phyloP scores from a whole-genome alignment of 2,329 filamentous ascomycete species.

The Cryphonectria japonica region DNA sequence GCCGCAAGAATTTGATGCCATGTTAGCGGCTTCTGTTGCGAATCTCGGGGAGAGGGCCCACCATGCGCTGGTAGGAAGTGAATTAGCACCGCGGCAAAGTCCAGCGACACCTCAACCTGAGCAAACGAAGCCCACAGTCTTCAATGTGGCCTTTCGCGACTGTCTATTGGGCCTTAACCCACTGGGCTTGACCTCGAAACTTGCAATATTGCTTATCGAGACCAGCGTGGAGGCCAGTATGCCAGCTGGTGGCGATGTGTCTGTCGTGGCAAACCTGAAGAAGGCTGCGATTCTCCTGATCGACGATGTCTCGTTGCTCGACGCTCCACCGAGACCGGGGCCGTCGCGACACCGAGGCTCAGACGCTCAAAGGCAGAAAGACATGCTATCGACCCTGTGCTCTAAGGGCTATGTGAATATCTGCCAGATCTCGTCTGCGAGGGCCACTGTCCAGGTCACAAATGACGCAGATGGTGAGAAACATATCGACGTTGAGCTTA shows the following conservation, averaged over 20 bases:
- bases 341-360: slow-evolving; percentile 40
- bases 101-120: slow-evolving; percentile 35
- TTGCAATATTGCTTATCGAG: slow-evolving; percentile 78
- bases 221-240: slow-evolving; percentile 71
- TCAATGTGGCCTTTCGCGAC: slow-evolving; percentile 79
- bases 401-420: slow-evolving; percentile 81
- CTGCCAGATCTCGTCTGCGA: slow-evolving; percentile 83
- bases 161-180: slow-evolving; percentile 87
- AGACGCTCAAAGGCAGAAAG: slow-evolving; percentile 43
- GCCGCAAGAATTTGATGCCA: slow-evolving; percentile 73
- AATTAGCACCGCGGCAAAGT: slow-evolving; percentile 16
- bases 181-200: slow-evolving; percentile 72
- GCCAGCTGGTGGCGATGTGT: slow-evolving; percentile 66
- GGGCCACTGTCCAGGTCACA: slow-evolving; percentile 64
- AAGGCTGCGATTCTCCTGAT: slow-evolving; percentile 84
- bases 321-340: slow-evolving; percentile 45
- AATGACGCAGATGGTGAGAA: slow-evolving; percentile 62
- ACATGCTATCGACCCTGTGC: slow-evolving; percentile 61
- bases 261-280: slow-evolving; percentile 68
- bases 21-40: slow-evolving; percentile 78
- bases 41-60: slow-evolving; percentile 71
- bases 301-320: slow-evolving; percentile 65
- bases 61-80: slow-evolving; percentile 46
- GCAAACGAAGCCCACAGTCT: slow-evolving; percentile 60
- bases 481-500: slow-evolving; percentile 77